phyloP scores from a whole-genome alignment of 192 early-diverging fungal species.

The Piromyces sp. region DNA sequence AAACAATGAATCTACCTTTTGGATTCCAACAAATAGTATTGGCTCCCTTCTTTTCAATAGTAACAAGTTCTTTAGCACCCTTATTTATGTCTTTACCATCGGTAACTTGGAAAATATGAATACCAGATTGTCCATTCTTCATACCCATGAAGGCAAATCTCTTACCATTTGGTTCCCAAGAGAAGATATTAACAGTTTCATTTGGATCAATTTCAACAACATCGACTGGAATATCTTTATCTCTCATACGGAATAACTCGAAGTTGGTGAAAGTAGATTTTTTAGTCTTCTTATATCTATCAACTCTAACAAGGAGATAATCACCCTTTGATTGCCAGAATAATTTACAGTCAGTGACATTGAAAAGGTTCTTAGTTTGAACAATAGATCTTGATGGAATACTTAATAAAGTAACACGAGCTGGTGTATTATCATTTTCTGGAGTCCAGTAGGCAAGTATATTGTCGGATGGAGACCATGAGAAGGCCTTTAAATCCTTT shows the following conservation, averaged over 20 bases:
- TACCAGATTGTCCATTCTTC: slow-evolving; percentile 35
- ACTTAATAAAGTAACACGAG: slow-evolving; percentile 76
- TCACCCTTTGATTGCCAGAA: slow-evolving; percentile 83
- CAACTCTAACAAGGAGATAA: slow-evolving; percentile 82
- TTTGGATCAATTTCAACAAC: slow-evolving; percentile 66
- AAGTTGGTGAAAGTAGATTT: slow-evolving; percentile 74
- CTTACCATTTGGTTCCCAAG: slow-evolving; percentile 87
- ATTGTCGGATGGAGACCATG: slow-evolving; percentile 40
- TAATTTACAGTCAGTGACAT: slow-evolving; percentile 70
- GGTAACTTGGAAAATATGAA: slow-evolving; percentile 2
- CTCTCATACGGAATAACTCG: slow-evolving; percentile 82
- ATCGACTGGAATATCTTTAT: slow-evolving; percentile 92
- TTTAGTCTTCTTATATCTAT: slow-evolving; percentile 78
- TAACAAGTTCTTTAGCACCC: slow-evolving; percentile 67
- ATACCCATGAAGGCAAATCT: slow-evolving; percentile 64
- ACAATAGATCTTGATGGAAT: slow-evolving; percentile 71
- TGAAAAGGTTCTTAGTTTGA: slow-evolving; percentile 96
- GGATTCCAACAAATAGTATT: slow-evolving; percentile 88
- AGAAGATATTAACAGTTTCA: slow-evolving; percentile 62
- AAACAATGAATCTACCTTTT: slow-evolving; percentile 76
- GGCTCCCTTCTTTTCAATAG: slow-evolving; percentile 58
- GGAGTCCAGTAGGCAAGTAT: slow-evolving; percentile 90
- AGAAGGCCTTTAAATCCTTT: slow-evolving; percentile 25
- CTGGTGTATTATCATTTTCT: slow-evolving; percentile 84
- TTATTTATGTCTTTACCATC: slow-evolving; percentile 9